Evolutionary conservation across 2,329 filamentous ascomycete species (phyloP).

Genomic region (Amphichorda felina): DNA sequence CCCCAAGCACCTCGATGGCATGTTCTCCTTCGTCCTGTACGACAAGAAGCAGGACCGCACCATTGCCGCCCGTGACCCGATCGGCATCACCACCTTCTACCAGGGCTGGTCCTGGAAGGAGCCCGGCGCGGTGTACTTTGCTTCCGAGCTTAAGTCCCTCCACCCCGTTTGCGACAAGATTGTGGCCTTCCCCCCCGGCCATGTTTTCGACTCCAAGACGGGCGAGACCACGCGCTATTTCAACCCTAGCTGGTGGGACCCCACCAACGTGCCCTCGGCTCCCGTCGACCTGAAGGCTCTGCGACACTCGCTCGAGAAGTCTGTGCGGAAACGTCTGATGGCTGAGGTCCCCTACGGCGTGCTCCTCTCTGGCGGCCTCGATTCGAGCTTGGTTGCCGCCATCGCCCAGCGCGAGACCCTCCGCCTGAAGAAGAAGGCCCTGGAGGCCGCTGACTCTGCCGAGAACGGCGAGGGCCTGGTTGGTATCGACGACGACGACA

Average conservation of each 20-base stretch:
- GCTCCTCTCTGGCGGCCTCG: slow-evolving; percentile 83
- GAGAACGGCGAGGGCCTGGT: slow-evolving; percentile 57
- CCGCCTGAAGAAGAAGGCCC: slow-evolving; percentile 56
- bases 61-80: slow-evolving; percentile 89
- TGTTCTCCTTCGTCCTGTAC: slow-evolving; percentile 99
- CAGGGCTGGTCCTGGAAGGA: slow-evolving; percentile 81
- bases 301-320: slow-evolving; percentile 72
- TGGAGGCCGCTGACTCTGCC: slow-evolving; percentile 24
- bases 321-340: slow-evolving; percentile 95
- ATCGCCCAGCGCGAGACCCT: slow-evolving; percentile 91
- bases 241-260: slow-evolving; percentile 86
- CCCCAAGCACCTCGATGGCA: slow-evolving; percentile 89
- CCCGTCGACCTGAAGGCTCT: slow-evolving; percentile 77
- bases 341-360: slow-evolving; percentile 98
- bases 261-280: slow-evolving; percentile 60
- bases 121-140: slow-evolving; percentile 83
- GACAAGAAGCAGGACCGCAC: slow-evolving; percentile 90
- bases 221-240: slow-evolving; percentile 79
- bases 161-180: slow-evolving; percentile 93
- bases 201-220: slow-evolving; percentile 92
- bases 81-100: slow-evolving; percentile 95
- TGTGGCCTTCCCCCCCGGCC: slow-evolving; percentile 84
- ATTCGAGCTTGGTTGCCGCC: slow-evolving; percentile 88
- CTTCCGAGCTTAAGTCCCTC: slow-evolving; percentile 90
- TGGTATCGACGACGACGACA: slow-evolving; percentile 87